Conservation (phyloP, 2,329 filamentous ascomycete genomes). For the Curvularia eragrostidis region DNA sequence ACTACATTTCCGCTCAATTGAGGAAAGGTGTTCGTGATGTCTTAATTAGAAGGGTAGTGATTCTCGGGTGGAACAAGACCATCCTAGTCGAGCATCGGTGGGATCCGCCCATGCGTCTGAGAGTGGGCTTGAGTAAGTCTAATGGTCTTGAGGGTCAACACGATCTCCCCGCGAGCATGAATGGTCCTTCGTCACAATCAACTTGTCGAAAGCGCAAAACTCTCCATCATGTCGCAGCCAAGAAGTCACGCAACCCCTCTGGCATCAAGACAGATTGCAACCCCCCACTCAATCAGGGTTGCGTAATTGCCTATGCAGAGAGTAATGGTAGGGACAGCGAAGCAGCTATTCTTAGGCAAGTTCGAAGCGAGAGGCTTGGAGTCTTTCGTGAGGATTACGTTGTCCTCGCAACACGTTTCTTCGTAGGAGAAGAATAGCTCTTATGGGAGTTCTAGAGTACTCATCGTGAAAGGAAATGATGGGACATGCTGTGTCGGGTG, state of each 20-base stretch:
- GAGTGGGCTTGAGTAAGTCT: not conserved
- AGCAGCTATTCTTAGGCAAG: slow-evolving; percentile 46
- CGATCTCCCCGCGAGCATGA: not conserved
- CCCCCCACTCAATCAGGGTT: slow-evolving; percentile 42
- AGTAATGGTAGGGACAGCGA: slow-evolving; percentile 22
- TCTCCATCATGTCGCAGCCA: not conserved
- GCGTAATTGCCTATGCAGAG: slow-evolving; percentile 46
- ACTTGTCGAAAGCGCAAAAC: slow-evolving; percentile 21
- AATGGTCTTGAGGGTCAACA: not conserved
- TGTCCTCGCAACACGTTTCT: slow-evolving; percentile 53
- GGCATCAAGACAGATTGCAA: slow-evolving; percentile 36
- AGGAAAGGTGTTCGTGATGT: slow-evolving; percentile 1
- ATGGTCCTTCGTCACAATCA: not conserved
- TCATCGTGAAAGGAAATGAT: not conserved
- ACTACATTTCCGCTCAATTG: not conserved
- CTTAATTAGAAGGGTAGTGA: slow-evolving; percentile 24
- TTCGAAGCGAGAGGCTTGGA: slow-evolving; percentile 49
- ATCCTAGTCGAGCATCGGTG: slow-evolving; percentile 33
- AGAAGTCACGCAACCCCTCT: slow-evolving; percentile 15
- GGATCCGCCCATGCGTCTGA: slow-evolving; percentile 18
- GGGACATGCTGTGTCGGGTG: not conserved
- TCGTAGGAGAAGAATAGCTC: slow-evolving; percentile 30
- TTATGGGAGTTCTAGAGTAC: not conserved
- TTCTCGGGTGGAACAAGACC: slow-evolving; percentile 22
- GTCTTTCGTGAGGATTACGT: slow-evolving; percentile 52